Conservation (phyloP, 257 asterid species). For the Dorcoceras hygrometricum region DNA sequence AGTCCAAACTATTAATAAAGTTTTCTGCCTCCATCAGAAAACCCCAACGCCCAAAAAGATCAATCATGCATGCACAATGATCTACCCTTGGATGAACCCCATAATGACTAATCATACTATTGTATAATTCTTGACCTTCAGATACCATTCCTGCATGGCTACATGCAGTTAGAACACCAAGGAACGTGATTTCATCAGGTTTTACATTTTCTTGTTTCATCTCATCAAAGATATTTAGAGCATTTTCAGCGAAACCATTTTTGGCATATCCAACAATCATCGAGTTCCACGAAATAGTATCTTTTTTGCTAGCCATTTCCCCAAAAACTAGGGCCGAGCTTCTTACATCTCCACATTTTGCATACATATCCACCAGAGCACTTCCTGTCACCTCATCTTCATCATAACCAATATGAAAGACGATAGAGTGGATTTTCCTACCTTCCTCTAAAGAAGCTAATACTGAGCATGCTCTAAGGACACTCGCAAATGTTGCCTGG, state of each 20-base stretch:
- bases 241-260: constrained; percentile 67
- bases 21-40: constrained; percentile 70
- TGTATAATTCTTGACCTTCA: constrained; percentile 61
- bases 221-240: constrained; percentile 56
- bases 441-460: constrained; percentile 69
- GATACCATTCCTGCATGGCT: constrained; percentile 83
- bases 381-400: constrained; percentile 72
- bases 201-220: constrained; percentile 49
- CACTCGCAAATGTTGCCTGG: constrained; percentile 89
- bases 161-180: constrained; percentile 87
- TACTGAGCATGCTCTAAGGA: constrained; percentile 67
- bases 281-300: constrained; percentile 69
- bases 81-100: constrained; percentile 61
- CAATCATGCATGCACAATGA: constrained; percentile 90
- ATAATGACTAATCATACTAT: constrained; percentile 43
- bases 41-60: constrained; percentile 90
- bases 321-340: constrained; percentile 57
- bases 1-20: constrained; percentile 50
- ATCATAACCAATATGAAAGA: constrained; percentile 61
- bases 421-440: constrained; percentile 54
- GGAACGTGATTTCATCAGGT: constrained; percentile 86
- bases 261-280: constrained; percentile 66
- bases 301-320: constrained; percentile 62
- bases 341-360: constrained; percentile 85
- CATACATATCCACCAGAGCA: constrained; percentile 90